Evolutionary conservation across 352 stramenopile genomes (phyloP).

Genomic region (Phytophthora tentaculata): DNA sequence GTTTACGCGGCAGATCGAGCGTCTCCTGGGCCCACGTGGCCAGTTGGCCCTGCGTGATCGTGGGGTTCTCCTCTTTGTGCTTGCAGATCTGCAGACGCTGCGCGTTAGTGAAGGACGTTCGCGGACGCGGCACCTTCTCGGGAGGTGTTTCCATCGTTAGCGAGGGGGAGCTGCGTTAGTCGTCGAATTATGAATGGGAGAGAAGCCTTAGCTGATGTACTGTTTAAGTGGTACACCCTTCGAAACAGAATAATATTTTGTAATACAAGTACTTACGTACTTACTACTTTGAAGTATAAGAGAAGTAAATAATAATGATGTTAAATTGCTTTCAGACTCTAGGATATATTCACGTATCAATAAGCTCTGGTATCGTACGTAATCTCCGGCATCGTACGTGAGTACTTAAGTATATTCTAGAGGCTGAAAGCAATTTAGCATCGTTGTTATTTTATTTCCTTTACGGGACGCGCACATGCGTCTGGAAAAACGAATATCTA

Average conservation of each 20-base stretch:
- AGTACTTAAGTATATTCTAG: no score
- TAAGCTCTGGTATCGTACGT: no score
- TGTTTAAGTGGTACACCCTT: background rate
- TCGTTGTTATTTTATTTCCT: no score
- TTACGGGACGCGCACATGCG: no score
- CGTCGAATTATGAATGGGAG: conserved; percentile 11
- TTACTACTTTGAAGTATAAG: no score
- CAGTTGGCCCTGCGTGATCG: conserved; percentile 31
- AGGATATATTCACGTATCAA: no score
- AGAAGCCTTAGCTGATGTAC: background rate
- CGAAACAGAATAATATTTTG: conserved; percentile 6
- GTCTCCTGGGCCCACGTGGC: conserved; percentile 31
- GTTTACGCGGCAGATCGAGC: conserved; percentile 29
- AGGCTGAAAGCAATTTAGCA: no score
- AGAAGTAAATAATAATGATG: no score
- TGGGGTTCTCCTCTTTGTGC: conserved; percentile 29
- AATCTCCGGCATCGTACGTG: no score
- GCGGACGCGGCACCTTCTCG: conserved; percentile 3
- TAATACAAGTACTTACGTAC: no score
- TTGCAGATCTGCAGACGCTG: conserved; percentile 38
- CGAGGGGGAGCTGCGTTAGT: conserved; percentile 5
- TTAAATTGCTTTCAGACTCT: no score
- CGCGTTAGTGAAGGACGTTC: conserved; percentile 38
- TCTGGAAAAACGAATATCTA: no score
- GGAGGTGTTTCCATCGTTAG: conserved; percentile 18